A percentile compares a stretch with the other conserved stretches of the same genome.
phyloP scores from a whole-genome alignment of 78 protist species.

The Ministeria vibrans region DNA sequence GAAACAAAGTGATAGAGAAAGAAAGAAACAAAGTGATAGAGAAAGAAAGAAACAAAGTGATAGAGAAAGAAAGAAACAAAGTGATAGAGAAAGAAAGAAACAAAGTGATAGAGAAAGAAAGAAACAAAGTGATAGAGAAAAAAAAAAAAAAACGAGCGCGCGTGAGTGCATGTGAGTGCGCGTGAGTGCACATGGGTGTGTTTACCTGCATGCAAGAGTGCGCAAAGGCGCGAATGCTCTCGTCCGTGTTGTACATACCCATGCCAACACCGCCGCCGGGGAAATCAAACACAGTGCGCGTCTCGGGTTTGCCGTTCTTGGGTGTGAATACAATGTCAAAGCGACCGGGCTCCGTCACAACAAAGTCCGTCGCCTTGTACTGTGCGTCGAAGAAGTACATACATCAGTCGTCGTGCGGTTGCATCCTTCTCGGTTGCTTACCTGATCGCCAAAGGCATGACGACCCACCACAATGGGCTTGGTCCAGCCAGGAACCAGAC shows the following conservation, averaged over 20 bases:
- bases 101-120: no score
- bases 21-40: no score
- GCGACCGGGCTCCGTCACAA: constrained; percentile 51
- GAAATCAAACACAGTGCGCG: constrained; percentile 54
- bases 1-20: no score
- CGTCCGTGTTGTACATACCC: constrained; percentile 92
- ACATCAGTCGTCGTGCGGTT: background rate
- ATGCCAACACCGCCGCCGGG: constrained; percentile 57
- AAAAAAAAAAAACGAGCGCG: no score
- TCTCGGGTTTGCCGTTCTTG: constrained; percentile 52
- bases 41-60: no score
- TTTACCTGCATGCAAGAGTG: constrained; percentile 49
- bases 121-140: no score
- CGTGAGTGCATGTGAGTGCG: no score
- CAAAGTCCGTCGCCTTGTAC: constrained; percentile 81
- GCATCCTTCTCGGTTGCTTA: background rate
- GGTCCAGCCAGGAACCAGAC: constrained; percentile 78
- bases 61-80: no score
- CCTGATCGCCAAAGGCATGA: constrained; percentile 85
- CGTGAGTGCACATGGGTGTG: no score
- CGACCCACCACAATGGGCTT: constrained; percentile 84
- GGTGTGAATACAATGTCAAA: constrained; percentile 57
- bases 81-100: no score
- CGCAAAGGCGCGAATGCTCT: constrained; percentile 71
- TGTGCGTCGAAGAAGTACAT: constrained; percentile 12